These are phyloP conservation scores for Knufia fluminis DNA, from an alignment of 2,329 filamentous ascomycete genomes.

Conservation along the genomic window DNA sequence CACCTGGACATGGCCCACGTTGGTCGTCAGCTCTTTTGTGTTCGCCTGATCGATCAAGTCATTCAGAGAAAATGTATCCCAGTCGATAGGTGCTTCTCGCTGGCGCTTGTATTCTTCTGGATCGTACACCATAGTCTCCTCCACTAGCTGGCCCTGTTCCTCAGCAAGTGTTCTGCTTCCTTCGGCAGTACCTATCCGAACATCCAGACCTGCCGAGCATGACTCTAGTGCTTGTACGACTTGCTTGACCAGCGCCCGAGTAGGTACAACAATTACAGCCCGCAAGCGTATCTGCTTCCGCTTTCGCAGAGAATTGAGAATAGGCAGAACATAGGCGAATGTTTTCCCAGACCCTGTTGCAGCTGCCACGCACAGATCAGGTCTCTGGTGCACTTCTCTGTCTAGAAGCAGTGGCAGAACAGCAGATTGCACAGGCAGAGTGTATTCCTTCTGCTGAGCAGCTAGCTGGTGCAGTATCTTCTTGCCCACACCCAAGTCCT, in stretches of 20 bases:
- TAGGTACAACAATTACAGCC: slow-evolving; percentile 80
- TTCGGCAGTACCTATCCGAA: slow-evolving; percentile 72
- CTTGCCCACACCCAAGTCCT: slow-evolving; percentile 52
- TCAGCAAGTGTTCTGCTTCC: slow-evolving; percentile 66
- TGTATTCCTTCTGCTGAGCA: slow-evolving; percentile 58
- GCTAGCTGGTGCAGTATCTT: slow-evolving; percentile 55
- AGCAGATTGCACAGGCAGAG: slow-evolving; percentile 71
- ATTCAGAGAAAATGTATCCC: slow-evolving; percentile 39
- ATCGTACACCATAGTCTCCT: slow-evolving; percentile 59
- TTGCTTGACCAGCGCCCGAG: slow-evolving; percentile 80
- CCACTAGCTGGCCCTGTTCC: slow-evolving; percentile 55
- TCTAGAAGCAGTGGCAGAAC: slow-evolving; percentile 72
- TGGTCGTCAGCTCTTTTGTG: slow-evolving; percentile 29
- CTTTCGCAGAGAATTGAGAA: slow-evolving; percentile 65
- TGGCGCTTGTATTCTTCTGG: slow-evolving; percentile 45
- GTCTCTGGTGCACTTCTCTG: slow-evolving; percentile 50
- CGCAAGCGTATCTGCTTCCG: slow-evolving; percentile 58
- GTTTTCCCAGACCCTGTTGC: slow-evolving; percentile 96
- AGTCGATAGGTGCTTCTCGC: slow-evolving; percentile 35
- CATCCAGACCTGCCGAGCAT: slow-evolving; percentile 60
- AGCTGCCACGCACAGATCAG: slow-evolving; percentile 82
- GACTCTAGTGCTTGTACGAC: slow-evolving; percentile 69
- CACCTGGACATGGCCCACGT: slow-evolving; percentile 55
- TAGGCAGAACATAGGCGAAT: slow-evolving; percentile 77
- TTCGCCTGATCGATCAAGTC: slow-evolving; percentile 37